These are phyloP conservation scores for Penicillium odoratum DNA, from an alignment of 495 filamentous ascomycete species.

Conservation along the genomic window DNA sequence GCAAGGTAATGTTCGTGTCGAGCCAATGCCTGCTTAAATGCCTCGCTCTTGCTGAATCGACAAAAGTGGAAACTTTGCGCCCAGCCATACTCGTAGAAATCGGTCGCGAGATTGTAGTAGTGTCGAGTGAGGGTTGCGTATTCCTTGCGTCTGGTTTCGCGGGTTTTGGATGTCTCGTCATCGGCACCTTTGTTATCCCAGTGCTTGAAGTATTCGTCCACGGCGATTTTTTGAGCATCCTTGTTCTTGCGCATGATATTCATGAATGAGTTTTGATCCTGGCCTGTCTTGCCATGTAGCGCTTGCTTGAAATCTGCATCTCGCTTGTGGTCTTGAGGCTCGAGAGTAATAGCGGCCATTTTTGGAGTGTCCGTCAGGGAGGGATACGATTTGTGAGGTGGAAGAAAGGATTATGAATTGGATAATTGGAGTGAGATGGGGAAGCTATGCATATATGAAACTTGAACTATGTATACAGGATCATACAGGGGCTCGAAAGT, in stretches of 20 bases:
- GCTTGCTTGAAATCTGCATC: slow-evolving; percentile 5
- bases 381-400: neutral
- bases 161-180: slow-evolving; percentile 1
- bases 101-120: slow-evolving; percentile 96
- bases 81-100: slow-evolving; percentile 92
- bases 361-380: neutral
- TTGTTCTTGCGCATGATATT: neutral
- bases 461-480: no score
- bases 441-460: no score
- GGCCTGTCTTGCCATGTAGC: slow-evolving; percentile 3
- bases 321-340: neutral
- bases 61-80: slow-evolving; percentile 91
- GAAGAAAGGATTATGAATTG: neutral
- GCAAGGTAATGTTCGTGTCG: slow-evolving; percentile 97
- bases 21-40: slow-evolving; percentile 85
- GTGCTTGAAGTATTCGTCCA: slow-evolving; percentile 8
- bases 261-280: neutral
- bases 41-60: slow-evolving; percentile 79
- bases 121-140: slow-evolving; percentile 5
- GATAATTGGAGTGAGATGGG: neutral
- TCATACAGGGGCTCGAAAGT: neutral
- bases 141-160: slow-evolving; percentile 5
- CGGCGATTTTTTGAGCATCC: slow-evolving; percentile 2
- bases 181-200: slow-evolving; percentile 5
- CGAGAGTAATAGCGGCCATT: slow-evolving; percentile 2